Conservation (phyloP, 2,329 filamentous ascomycete genomes). For the Nigrograna mackinnonii region DNA sequence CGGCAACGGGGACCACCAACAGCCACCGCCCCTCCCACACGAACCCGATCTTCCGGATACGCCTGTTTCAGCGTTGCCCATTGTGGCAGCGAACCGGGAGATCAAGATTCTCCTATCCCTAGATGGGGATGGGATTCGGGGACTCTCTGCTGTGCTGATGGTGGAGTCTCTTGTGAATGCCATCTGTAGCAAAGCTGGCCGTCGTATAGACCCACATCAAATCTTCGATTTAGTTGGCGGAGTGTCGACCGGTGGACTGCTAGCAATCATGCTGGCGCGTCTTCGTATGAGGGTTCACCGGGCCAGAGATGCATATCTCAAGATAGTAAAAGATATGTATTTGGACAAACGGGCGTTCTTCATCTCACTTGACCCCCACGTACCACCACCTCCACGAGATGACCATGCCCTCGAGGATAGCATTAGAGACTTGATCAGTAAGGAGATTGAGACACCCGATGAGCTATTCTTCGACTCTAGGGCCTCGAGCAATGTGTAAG, state of each 20-base stretch:
- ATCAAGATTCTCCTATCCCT: slow-evolving; percentile 36
- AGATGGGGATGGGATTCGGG: slow-evolving; percentile 35
- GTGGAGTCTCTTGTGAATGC: slow-evolving; percentile 36
- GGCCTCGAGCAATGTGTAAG: slow-evolving; percentile 34
- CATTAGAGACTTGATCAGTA: slow-evolving; percentile 21
- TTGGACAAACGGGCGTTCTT: slow-evolving; percentile 30
- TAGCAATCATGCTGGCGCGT: slow-evolving; percentile 33
- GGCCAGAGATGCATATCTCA: slow-evolving; percentile 32
- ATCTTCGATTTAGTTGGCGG: slow-evolving; percentile 37
- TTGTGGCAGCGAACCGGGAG: slow-evolving; percentile 22
- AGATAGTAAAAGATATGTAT: slow-evolving; percentile 26
- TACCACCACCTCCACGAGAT: slow-evolving; percentile 8
- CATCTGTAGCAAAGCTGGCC: slow-evolving; percentile 27
- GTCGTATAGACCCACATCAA: slow-evolving; percentile 26
- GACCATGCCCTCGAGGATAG: slow-evolving; percentile 20
- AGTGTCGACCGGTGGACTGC: slow-evolving; percentile 27
- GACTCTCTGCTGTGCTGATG: slow-evolving; percentile 29
- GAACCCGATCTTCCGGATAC: too few species aligned
- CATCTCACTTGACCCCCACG: slow-evolving; percentile 23
- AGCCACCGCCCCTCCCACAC: slow-evolving; percentile 9
- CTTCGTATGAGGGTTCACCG: slow-evolving; percentile 31
- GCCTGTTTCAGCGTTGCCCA: slow-evolving; percentile 2
- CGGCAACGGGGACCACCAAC: background rate
- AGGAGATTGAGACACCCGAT: slow-evolving; percentile 19
- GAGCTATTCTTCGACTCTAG: slow-evolving; percentile 26